phyloP scores from a whole-genome alignment of 345 rosid genomes.

The Schrenkiella parvula region DNA sequence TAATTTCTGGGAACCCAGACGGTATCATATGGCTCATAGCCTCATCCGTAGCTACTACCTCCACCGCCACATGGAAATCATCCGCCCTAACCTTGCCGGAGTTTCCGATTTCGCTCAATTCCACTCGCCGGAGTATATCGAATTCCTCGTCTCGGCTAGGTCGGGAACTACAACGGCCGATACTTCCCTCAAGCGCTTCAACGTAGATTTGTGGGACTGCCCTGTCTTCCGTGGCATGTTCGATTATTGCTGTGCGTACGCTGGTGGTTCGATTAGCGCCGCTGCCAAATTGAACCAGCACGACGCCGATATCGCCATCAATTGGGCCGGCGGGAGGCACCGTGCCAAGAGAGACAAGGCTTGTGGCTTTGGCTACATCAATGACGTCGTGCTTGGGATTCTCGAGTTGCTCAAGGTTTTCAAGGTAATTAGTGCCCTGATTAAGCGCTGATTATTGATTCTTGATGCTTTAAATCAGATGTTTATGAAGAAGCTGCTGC shows the following conservation, averaged over 20 bases:
- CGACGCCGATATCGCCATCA: slow-evolving; percentile 73
- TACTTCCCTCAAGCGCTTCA: slow-evolving; percentile 39
- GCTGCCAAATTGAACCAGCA: slow-evolving; percentile 68
- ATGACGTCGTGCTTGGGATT: slow-evolving; percentile 79
- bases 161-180: slow-evolving; percentile 45
- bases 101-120: slow-evolving; percentile 49
- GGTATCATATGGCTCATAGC: slow-evolving; percentile 73
- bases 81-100: slow-evolving; percentile 60
- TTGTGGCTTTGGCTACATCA: slow-evolving; percentile 69
- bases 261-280: slow-evolving; percentile 82
- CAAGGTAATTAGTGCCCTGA: slow-evolving; percentile 39
- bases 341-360: slow-evolving; percentile 81
- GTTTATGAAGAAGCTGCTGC: too few relatives aligned
- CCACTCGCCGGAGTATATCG: slow-evolving; percentile 68
- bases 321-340: slow-evolving; percentile 85
- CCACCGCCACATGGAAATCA: slow-evolving; percentile 72
- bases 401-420: slow-evolving; percentile 73
- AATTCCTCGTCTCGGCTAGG: slow-evolving; percentile 53
- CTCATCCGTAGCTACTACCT: slow-evolving; percentile 62
- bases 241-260: slow-evolving; percentile 64
- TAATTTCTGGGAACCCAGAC: slow-evolving; percentile 28
- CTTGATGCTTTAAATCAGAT: too few relatives aligned
- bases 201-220: not conserved
- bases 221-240: slow-evolving; percentile 68
- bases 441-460: not conserved